Evolutionary conservation across 1,139 yeast genomes (phyloP), one percentile per base, ranked within the genome.

Genomic region (Hemisphaericaspora xylanilytica): DNA sequence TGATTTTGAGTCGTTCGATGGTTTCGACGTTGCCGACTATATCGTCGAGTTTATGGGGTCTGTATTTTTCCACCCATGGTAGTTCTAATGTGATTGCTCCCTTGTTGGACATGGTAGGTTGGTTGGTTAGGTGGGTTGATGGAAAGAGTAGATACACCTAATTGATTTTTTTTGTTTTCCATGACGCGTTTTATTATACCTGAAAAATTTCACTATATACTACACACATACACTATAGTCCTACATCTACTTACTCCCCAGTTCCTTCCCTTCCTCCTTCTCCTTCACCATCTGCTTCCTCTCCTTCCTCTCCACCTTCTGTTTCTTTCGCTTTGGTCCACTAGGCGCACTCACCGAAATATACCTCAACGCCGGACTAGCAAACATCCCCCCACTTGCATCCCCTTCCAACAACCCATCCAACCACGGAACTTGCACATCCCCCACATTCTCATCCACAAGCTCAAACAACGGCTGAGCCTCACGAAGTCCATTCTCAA

Each of bases 1-100:
- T 90, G 47, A 87, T 77, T 51, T 84, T 80, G 42, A 92, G 72
- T 35, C 97, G 73, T 47, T 85, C 92, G 4, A 92, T 75, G 1
- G 97, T 92, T 47, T 90, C 97, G 44, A 78, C 83, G 53, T 92
- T 94, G 9, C 98, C 98, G 6, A 92, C 97, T 16, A 94, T 84
- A 55, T 92, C 97, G 33, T 79, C 78, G 26, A 92, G 69, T 27
- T 69, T 63, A 35, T 75, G 72, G 0, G 98, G 98, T 44, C 98
- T 80, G 59, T 92, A 92, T 56, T 92, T 92, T 55, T 92, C 98
- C 13, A 92, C 97, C 98, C 96, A 71, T 5, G 77, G 77, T 29
- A 71, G 63, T 44, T 70, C 75, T 35, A 71, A 42, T 6, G 47
- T 44, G 3, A 36, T 37, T 20, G 29, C 29, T 32, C 55, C 42